Evolutionary conservation across 768 basidiomycete genomes (phyloP), one percentile per base, ranked within the genome.

Genomic region (Pisolithus albus): DNA sequence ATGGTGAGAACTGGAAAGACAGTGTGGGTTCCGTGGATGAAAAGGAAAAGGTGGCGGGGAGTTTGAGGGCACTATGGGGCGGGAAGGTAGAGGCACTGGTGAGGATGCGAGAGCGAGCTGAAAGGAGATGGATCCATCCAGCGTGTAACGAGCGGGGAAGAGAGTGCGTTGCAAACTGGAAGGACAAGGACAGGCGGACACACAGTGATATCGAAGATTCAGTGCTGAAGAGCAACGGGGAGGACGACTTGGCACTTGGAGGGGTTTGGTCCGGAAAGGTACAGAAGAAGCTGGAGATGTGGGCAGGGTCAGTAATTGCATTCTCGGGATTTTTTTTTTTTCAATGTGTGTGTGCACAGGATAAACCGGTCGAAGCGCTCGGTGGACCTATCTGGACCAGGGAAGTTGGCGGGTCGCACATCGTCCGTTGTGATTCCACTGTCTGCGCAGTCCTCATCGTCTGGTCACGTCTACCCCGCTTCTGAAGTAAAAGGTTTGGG

Each of bases 231-330:
- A 59, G 52, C 26, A 51, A 55, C 2, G 61, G 45, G 7, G 69
- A 70, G 41, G 67, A 70, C 24, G 66, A 72, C 21, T 47, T 64
- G 36, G 59, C 56, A 23, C 62, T 63, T 34, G 67, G 69, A 54
- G 71, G 69, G 54, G 65, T 54, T 37, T 75, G 70, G 71, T 67
- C 70, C 10, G 74, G 70, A 46, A 70, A 67, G 53, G 68, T 78
- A 46, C 73, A 75, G 59, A 69, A 70, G 41, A 77, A 75, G 66
- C 61, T 79, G 0, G 78, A 75, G 57, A 67, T 70, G 55, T 80
- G 76, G 78, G 57, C 77, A 18, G 70, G 69, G 77, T 79, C 50
- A 19, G 75, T 66, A 39, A 40, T 26, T n/a, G 24, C 7, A 18
- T 5, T 28, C 19, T 26, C n/a, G 5, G 8, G 7, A 16, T 16